phyloP scores from a whole-genome alignment of 2,329 filamentous ascomycete genomes.

The Verticillium nonalfalfae region DNA sequence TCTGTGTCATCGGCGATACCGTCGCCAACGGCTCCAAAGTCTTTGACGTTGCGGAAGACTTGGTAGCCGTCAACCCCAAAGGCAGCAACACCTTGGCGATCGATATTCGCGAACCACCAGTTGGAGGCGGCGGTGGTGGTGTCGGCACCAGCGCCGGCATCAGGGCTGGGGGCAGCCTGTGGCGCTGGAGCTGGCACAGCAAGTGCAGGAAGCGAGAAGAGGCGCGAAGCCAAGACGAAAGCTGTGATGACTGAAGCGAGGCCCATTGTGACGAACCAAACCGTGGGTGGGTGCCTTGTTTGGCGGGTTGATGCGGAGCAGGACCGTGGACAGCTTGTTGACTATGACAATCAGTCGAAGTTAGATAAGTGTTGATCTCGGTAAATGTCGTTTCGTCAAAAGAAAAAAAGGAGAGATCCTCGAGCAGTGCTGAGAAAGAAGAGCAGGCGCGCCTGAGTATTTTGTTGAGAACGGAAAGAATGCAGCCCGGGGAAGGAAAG shows the following conservation, averaged over 20 bases:
- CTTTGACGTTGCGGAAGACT: conserved; percentile 70
- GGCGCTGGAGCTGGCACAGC: conserved; percentile 20
- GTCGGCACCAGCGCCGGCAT: neutral
- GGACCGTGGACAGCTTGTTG: neutral
- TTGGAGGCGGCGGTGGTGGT: conserved; percentile 24
- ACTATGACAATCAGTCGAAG: too few relatives aligned
- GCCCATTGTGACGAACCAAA: conserved; percentile 35
- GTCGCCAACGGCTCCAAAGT: conserved; percentile 67
- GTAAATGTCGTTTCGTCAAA: too few relatives aligned
- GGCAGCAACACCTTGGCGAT: conserved; percentile 62
- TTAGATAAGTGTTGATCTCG: too few relatives aligned
- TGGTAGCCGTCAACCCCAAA: conserved; percentile 58
- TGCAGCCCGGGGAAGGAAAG: neutral
- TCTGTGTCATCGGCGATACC: conserved; percentile 73
- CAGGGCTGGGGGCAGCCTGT: conserved; percentile 11
- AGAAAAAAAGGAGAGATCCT: neutral
- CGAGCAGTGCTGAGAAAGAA: neutral
- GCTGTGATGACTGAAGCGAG: conserved; percentile 34
- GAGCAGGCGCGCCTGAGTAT: neutral
- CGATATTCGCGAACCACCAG: conserved; percentile 69
- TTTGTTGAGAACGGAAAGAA: conserved; percentile 2
- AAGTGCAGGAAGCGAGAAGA: conserved; percentile 24
- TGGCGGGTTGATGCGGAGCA: conserved; percentile 4
- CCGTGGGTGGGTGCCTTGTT: conserved; percentile 14
- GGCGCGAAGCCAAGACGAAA: conserved; percentile 34